Base-by-base conservation (phyloP, 1,284 basidiomycete species). In the Athelia sp. region DNA sequence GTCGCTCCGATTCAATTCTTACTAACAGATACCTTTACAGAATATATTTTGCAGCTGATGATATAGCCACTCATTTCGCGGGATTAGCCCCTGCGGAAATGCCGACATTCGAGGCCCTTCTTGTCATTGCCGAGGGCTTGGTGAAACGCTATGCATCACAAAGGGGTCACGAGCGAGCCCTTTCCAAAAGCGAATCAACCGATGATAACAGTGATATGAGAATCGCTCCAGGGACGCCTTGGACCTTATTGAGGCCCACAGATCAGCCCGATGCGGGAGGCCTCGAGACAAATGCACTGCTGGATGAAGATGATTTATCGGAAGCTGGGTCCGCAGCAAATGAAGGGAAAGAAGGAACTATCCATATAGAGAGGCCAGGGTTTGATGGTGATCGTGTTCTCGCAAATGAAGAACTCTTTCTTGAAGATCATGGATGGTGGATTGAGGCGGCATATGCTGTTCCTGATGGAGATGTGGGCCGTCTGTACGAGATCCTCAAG, bases 381-480 rank as follows among this genome's bases (percentile, higher is more conserved):
- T 51, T 51, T 36, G 17, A 36, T 24, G 53, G 53, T 14, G 53
- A 54, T 45, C 47, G 48, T 6, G 23, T 36, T 1, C 50, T 54
- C 31, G 46, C 53, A 44, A 54, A 54, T 36, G 18, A 35, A 1
- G 50, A 47, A 14, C 43, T 44, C 10, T 44, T 44, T 26, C 26
- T 47, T 4, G 26, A 35, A 4, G 46, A 50, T 9, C 47, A 40
- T 43, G 24, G 40, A 4, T 50, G 36, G 45, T 54, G 46, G 34
- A 26, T 48, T 3, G 51, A 52, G 19, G 14, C 44, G 11, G 21
- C 45, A 2, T 47, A 47, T 38, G 53, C 53, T 15, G 38, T 54
- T 43, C 29, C 47, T 8, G 53, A 52, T 11, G 51, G 53, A 3
- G 53, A 54, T 40, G 48, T 50, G 3, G 51, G 51, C 11, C 53